A percentile compares a stretch with the other conserved stretches of the same genome.
These are phyloP conservation scores for Penicillium sp. DNA, from an alignment of 2,329 filamentous ascomycete genomes.

Conservation along the genomic window DNA sequence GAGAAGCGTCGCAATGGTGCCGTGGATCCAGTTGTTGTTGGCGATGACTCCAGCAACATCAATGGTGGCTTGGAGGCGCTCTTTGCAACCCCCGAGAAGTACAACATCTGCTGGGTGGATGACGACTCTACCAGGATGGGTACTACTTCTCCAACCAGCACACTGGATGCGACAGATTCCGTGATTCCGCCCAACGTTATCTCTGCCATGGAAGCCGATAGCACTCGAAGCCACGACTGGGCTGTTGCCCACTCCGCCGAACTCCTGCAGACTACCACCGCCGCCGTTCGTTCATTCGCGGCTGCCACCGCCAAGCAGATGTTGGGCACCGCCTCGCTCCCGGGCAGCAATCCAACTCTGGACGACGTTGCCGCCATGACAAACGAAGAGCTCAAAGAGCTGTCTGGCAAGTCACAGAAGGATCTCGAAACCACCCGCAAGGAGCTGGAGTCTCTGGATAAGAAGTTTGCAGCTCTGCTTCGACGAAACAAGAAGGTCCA, in stretches of 20 bases:
- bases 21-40: conserved; percentile 41
- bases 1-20: conserved; percentile 42
- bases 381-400: conserved; percentile 43
- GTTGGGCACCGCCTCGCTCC: conserved; percentile 37
- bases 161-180: conserved; percentile 29
- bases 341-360: conserved; percentile 38
- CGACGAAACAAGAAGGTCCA: conserved; percentile 50
- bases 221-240: conserved; percentile 42
- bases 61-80: conserved; percentile 51
- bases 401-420: conserved; percentile 51
- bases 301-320: conserved; percentile 44
- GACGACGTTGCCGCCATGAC: conserved; percentile 49
- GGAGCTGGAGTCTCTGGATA: conserved; percentile 62
- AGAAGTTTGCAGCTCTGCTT: conserved; percentile 46
- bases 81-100: conserved; percentile 49
- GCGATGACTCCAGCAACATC: conserved; percentile 49
- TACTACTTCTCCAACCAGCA: conserved; percentile 27
- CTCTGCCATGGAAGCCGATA: conserved; percentile 45
- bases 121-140: conserved; percentile 34
- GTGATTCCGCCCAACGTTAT: conserved; percentile 41
- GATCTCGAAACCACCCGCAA: conserved; percentile 74
- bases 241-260: conserved; percentile 41
- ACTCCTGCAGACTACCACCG: conserved; percentile 40
- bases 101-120: conserved; percentile 51
- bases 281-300: conserved; percentile 40